phyloP scores from a whole-genome alignment of 495 filamentous ascomycete species.

The Penicillium cosmopolitanum region DNA sequence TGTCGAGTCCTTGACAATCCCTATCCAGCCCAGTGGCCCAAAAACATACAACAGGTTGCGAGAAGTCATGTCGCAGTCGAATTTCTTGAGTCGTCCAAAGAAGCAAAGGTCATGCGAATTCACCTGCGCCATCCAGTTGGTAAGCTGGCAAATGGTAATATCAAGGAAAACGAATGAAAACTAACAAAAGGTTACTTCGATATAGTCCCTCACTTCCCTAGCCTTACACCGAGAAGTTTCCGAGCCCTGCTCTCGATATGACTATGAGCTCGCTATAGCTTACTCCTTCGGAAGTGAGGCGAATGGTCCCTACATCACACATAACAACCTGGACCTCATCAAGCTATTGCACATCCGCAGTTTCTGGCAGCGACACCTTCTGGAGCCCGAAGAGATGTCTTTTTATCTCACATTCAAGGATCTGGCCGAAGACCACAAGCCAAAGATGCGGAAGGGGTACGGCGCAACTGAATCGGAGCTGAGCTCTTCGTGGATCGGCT shows the following conservation, averaged over 20 bases:
- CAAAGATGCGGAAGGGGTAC: conserved; percentile 18
- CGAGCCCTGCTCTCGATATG: conserved; percentile 29
- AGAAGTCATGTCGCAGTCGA: conserved; percentile 14
- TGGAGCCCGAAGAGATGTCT: conserved; percentile 25
- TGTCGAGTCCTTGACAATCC: conserved; percentile 18
- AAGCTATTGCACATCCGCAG: conserved; percentile 38
- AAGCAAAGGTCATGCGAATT: conserved; percentile 19
- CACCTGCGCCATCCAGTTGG: conserved; percentile 1
- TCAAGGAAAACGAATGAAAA: background rate
- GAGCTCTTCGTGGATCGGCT: conserved; percentile 39
- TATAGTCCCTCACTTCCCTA: conserved; percentile 35
- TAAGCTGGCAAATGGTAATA: background rate
- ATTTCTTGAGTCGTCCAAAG: conserved; percentile 32
- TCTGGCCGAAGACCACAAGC: conserved; percentile 21
- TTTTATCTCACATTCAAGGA: conserved; percentile 30
- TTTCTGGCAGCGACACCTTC: conserved; percentile 44
- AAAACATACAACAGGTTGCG: conserved; percentile 32
- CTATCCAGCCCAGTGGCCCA: conserved; percentile 15
- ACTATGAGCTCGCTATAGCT: conserved; percentile 36
- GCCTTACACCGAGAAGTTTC: conserved; percentile 29
- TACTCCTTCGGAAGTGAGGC: conserved; percentile 25
- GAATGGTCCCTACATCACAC: conserved; percentile 15
- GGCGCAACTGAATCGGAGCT: conserved; percentile 6
- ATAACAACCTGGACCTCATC: conserved; percentile 16
- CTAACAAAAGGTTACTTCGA: background rate